Base-by-base conservation (phyloP, 345 rosid species). In the Eucalyptus victrix region DNA sequence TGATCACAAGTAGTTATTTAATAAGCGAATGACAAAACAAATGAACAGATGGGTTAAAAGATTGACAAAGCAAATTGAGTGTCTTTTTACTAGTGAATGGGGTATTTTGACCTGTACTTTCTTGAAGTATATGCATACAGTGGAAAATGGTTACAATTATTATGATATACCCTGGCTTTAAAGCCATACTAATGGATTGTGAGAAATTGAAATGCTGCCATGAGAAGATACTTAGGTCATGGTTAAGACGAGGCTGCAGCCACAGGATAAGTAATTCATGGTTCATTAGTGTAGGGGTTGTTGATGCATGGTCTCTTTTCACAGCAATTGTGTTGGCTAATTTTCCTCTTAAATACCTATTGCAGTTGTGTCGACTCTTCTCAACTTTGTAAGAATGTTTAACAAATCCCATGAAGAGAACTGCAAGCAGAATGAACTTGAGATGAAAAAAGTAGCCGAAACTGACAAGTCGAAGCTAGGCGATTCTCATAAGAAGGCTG, bases 361-460 rank as follows among this genome's bases (percentile, higher is more conserved):
- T 94, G 94, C 95, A 96, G 98, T 95, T 90, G 93, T 94, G 87
- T 94, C 98, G 49, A 96, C 98, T 42, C 93, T 97, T 72, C 90
- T 95, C 88, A 94, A 93, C 93, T 97, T 97, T 91, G 95, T 94
- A 89, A 96, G 96, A 89, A 90, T 94, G 94, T 97, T 97, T 91
- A 95, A 94, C 89, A 95, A 94, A 89, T 96, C 99, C 49, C 98
- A 93, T 32, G 95, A 92, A 86, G 99, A 97, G 90, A 97, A 97
- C 91, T 91, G 91, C 93, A 97, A 96, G 93, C 96, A 96, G 90
- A 92, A 90, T 8, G 98, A 95, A 93, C 94, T 89, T 16, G 98
- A 96, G 92, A 93, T 89, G 91, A 97, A 95, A 93, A 95, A 95
- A 92, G 90, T 91, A 32, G 91, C 92, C 0, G 96, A 95, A 90